Conservation (phyloP, 2,329 filamentous ascomycete species). For the Akanthomyces muscarius region DNA sequence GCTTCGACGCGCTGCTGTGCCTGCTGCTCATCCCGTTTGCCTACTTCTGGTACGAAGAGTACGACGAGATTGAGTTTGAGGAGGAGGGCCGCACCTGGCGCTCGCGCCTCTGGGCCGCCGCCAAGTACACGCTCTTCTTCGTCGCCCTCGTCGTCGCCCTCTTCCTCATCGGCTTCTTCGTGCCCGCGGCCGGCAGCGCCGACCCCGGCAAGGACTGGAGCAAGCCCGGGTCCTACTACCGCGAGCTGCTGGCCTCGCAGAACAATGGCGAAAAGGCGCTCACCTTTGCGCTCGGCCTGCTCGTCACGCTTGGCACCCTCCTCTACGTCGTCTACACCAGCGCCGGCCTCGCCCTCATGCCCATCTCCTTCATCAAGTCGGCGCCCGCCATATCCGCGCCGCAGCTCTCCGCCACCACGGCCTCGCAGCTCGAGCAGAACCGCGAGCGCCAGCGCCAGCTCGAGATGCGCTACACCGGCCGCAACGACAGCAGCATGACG, state of each 20-base stretch:
- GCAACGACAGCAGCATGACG: slow-evolving; percentile 68
- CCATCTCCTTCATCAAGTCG: slow-evolving; percentile 87
- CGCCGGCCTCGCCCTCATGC: slow-evolving; percentile 80
- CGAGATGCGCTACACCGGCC: slow-evolving; percentile 77
- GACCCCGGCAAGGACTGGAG: slow-evolving; percentile 64
- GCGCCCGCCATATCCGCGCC: slow-evolving; percentile 82
- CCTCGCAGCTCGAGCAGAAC: slow-evolving; percentile 79
- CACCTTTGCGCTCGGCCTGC: slow-evolving; percentile 82
- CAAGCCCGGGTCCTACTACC: slow-evolving; percentile 85
- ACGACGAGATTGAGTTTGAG: slow-evolving; percentile 84
- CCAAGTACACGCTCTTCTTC: slow-evolving; percentile 89
- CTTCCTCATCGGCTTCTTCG: slow-evolving; percentile 91
- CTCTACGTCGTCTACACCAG: slow-evolving; percentile 88
- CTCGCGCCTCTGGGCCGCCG: slow-evolving; percentile 72
- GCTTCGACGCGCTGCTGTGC: slow-evolving; percentile 84
- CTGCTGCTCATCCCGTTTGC: slow-evolving; percentile 88
- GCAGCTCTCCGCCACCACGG: slow-evolving; percentile 70
- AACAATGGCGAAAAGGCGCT: slow-evolving; percentile 91
- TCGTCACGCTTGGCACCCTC: slow-evolving; percentile 80
- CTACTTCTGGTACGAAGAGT: slow-evolving; percentile 98
- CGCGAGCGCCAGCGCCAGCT: slow-evolving; percentile 89
- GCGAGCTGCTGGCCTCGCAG: slow-evolving; percentile 60
- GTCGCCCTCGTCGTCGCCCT: slow-evolving; percentile 73
- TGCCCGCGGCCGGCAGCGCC: slow-evolving; percentile 69
- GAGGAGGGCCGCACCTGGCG: slow-evolving; percentile 71